Base-by-base conservation (phyloP, 176 grass and related monocot species). In the Juncus effusus region DNA sequence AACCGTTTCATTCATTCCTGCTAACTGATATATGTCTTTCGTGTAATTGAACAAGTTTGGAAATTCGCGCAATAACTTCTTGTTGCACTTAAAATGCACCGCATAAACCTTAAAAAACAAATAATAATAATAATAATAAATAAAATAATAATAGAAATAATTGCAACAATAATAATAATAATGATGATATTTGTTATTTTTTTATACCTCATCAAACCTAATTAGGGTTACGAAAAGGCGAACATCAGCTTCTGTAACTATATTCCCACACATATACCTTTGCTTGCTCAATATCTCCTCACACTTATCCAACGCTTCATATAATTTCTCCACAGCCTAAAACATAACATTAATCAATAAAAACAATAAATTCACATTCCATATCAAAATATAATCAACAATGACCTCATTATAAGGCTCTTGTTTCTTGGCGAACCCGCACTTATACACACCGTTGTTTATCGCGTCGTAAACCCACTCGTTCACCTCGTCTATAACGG, bases 61-160 rank as follows among this genome's bases (percentile, higher is more conserved):
- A 56, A 91, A 91, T 54, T 97, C 93, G 42, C 72, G 79, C 67
- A 97, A 35, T 4, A 86, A 85, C 67, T 77, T 91, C 81, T 96
- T 97, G 85, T 91, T 97, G 72, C 88, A 97, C 62, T 97, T 91
- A 85, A 97, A 97, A 59, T 97, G 85, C 40, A 97, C 82, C 2
- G 85, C 77, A 45, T 97, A 97, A 12, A 97, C 93, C 93, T 96
- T 63, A 10, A 12, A 10, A 80, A 36, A 6, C 64, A 4, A 6
- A 49, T 77, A 40, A 5, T 51, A 59, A 11, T 47, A 3, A 5
- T 55, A 4, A 50, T 19, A 64, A 42, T 39, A 1, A 56, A 71
- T 50, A 77, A 7, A 39, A 1, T 6, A 6, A 6, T 47, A 47
- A 47, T 5, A 47, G 2, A 1, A 47, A 6, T 47, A 47, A 47